Evolutionary conservation across 441 rosid genomes (phyloP), one percentile per base, ranked within the genome.

Genomic region (Capsella rubella): DNA sequence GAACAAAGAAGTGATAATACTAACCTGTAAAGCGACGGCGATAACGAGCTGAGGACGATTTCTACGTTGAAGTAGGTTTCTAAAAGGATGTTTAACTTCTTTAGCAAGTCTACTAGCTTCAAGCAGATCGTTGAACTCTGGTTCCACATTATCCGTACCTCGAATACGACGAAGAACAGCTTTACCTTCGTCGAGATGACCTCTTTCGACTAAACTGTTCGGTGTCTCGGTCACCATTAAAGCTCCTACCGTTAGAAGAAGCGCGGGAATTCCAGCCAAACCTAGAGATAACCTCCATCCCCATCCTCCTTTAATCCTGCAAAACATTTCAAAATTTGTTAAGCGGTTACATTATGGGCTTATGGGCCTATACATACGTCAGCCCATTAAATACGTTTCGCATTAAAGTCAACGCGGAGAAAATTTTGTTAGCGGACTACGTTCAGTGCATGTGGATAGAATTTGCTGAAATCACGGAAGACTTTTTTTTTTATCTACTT

Each of bases 201-300:
- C 98, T n/a, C 98, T 90, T 63, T 94, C 98, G 1, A 94, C 84
- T 10, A 94, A 90, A 76, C 98, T 94, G 82, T 94, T 91, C 0
- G 98, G 98, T 35, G 96, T 94, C 46, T 94, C 98, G 3, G 84
- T 75, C 56, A 93, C 96, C 1, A 93, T 5, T 25, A 93, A 78
- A 58, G 98, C 89, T 42, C 98, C 98, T 0, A 76, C 12, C 34
- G 98, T 93, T 64, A 93, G 78, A 13, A 93, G 86, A 72, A 76
- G 37, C 37, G 97, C 98, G n/a, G 98, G 98, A 37, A 93, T 75
- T 5, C 95, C 98, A 0, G 98, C 98, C 59, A 93, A 77, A 2
- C 95, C 98, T 61, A 93, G 53, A 32, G 98, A 93, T 8, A 93
- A 58, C 55, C 97, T 89, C 98, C 98, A 93, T 8, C 98, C 98